Conservation (phyloP, 768 basidiomycete species). For the Hygrophorus russula region DNA sequence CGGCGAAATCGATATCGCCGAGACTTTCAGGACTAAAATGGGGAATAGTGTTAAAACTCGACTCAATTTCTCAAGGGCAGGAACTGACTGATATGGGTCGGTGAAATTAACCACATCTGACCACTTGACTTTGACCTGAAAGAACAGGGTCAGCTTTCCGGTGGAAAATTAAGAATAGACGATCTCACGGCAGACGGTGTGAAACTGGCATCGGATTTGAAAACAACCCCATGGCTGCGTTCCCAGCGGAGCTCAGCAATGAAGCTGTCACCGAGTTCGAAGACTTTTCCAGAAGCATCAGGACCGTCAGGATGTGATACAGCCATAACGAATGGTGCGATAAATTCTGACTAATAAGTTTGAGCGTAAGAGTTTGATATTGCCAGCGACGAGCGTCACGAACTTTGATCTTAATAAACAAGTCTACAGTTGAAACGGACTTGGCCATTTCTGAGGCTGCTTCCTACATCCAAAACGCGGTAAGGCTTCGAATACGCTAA, state of each 20-base stretch:
- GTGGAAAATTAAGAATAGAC: background rate
- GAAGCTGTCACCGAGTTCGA: conserved; percentile 90
- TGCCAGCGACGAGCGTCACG: background rate
- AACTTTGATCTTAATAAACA: conserved; percentile 80
- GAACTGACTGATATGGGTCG: conserved; percentile 54
- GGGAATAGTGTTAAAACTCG: conserved; percentile 3
- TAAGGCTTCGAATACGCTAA: background rate
- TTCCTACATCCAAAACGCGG: conserved; percentile 33
- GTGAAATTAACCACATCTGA: conserved; percentile 70
- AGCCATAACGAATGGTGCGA: conserved; percentile 86
- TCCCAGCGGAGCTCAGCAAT: conserved; percentile 91
- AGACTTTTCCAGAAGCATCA: conserved; percentile 71
- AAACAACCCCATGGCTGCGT: conserved; percentile 74
- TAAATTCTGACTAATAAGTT: conserved; percentile 62
- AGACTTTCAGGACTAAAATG: conserved; percentile 49
- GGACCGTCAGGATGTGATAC: conserved; percentile 79
- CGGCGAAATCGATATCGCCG: conserved; percentile 50
- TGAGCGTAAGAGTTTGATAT: conserved; percentile 3
- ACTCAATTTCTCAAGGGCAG: background rate
- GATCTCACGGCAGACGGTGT: conserved; percentile 81
- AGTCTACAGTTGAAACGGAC: conserved; percentile 88
- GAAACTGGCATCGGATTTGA: conserved; percentile 83
- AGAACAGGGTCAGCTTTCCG: background rate
- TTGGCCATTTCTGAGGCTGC: conserved; percentile 97
- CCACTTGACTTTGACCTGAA: conserved; percentile 77